Base-by-base conservation (phyloP, 75 land plant genomes). In the Picea glauca region DNA sequence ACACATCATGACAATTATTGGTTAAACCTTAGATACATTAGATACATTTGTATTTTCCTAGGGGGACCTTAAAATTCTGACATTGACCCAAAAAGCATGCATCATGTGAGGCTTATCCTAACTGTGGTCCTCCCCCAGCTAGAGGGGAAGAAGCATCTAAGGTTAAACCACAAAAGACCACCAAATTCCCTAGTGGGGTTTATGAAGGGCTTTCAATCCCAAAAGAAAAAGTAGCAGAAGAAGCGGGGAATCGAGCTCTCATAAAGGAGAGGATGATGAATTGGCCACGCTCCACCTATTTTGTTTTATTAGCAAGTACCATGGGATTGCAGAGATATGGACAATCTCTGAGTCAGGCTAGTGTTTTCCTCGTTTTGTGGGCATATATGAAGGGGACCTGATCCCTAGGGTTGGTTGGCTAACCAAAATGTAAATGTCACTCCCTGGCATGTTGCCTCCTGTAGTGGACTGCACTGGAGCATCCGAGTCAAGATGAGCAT, bases 231-330 rank as follows among this genome's bases (percentile, higher is more conserved):
- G 70, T 6, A 18, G 18, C 14, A 32, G 17, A 17, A 18, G 15
- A 14, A 5, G 32, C 38, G 35, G 64, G 30, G 43, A 33, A 65
- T 65, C 31, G 33, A 65, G 56, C 11, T 1, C 11, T 50, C 12
- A 50, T 30, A 30, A 33, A 66, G 40, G 70, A 66, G 70, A 66
- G 18, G 70, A 66, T 38, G 70, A 38, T 38, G 17, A 66, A 26
- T 32, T 32, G 18, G 43, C 70, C 70, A 66, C 35, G 70, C 70
- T 66, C 70, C 70, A 66, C 70, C 70, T 66, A 66, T 66, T 66
- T 66, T 66, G 70, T 66, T 66, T 66, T 66, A 66, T 66, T 66
- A 32, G 70, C 31, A 23, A 33, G 35, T 66, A 38, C 32, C 35
- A 15, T 32, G 32, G 32, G 5, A 38, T 66, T 32, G 40, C 70